A percentile compares a stretch with the other conserved stretches of the same genome.
Conservation (phyloP, 805 yeast species). For the Lipomyces anomalus region DNA sequence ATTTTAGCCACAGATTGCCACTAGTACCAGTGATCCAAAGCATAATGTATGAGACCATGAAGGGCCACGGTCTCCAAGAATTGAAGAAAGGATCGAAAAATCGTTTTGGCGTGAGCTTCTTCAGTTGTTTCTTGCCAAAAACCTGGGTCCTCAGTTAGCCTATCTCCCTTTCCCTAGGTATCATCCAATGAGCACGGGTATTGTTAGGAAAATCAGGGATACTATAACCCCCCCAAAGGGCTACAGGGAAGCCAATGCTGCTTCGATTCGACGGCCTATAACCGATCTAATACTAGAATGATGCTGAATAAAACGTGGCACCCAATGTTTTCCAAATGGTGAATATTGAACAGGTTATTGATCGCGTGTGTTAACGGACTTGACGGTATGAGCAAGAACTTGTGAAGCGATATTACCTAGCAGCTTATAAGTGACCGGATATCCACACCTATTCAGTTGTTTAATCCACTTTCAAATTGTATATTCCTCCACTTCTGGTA, state of each 20-base stretch:
- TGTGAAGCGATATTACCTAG: no score
- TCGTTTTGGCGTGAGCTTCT: conserved; percentile 7
- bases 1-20: conserved; percentile 32
- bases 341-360: no score
- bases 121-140: conserved; percentile 14
- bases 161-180: conserved; percentile 9
- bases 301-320: no score
- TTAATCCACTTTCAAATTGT: no score
- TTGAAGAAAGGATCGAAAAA: conserved; percentile 16
- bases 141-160: conserved; percentile 9
- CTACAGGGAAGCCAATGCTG: conserved; percentile 15
- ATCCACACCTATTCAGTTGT: no score
- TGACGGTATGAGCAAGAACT: no score
- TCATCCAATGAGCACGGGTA: conserved; percentile 19
- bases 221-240: conserved; percentile 14
- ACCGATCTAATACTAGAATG: no score
- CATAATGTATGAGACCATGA: conserved; percentile 18
- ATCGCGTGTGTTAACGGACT: no score
- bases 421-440: no score
- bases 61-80: conserved; percentile 22
- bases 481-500: no score
- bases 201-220: conserved; percentile 21
- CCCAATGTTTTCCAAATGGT: no score
- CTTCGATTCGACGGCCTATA: no score
- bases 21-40: conserved; percentile 17